Conservation (phyloP, 148 eudicot genomes). For the Bassia scoparia region DNA sequence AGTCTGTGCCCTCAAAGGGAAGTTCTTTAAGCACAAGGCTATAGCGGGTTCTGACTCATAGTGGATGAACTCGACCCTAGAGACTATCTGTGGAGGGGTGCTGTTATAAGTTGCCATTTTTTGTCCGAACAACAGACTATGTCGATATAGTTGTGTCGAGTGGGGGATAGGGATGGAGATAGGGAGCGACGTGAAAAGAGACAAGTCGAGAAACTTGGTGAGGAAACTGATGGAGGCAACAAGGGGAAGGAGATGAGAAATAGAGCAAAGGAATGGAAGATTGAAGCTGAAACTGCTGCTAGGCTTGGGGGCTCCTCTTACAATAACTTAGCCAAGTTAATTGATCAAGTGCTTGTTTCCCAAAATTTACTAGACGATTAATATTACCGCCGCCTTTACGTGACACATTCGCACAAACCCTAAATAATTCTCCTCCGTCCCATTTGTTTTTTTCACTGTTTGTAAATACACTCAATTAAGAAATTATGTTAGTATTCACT, state of each 20-base stretch:
- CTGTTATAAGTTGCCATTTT: slow-evolving; percentile 58
- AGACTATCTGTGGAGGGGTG: slow-evolving; percentile 43
- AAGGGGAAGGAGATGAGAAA: slow-evolving; percentile 44
- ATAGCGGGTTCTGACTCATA: slow-evolving; percentile 40
- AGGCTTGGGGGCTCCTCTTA: slow-evolving; percentile 35
- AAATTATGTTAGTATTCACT: no score
- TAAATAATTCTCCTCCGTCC: no score
- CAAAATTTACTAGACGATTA: no score
- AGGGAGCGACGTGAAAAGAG: slow-evolving; percentile 34
- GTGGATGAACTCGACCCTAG: slow-evolving; percentile 36
- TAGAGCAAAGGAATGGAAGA: slow-evolving; percentile 41
- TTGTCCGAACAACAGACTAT: slow-evolving; percentile 51
- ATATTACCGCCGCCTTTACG: no score
- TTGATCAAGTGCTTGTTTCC: slow-evolving; percentile 28
- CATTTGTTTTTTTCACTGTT: no score
- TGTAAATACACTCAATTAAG: no score
- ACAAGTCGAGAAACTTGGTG: slow-evolving; percentile 42
- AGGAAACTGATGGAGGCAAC: slow-evolving; percentile 45
- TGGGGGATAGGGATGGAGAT: slow-evolving; percentile 57
- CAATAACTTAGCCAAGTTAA: slow-evolving; percentile 32
- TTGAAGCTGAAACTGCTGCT: slow-evolving; percentile 38
- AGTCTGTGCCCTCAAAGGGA: slow-evolving; percentile 52
- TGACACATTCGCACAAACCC: no score
- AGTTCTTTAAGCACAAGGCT: slow-evolving; percentile 35
- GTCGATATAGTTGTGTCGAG: slow-evolving; percentile 40